phyloP scores from a whole-genome alignment of 75 land plant species.

The Ceratopteris richardii region DNA sequence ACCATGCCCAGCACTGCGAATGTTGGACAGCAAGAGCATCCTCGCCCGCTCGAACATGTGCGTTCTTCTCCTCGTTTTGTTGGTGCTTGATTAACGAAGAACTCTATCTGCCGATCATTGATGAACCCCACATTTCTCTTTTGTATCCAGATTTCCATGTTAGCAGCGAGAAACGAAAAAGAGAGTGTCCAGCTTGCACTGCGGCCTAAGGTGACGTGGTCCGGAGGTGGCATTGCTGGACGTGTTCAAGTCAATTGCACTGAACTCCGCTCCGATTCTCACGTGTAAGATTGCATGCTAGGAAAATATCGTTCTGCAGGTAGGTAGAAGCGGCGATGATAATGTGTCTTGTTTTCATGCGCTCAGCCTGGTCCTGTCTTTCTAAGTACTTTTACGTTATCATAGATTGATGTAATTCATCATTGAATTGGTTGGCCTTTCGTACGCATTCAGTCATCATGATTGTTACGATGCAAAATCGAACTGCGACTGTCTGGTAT shows the following conservation, averaged over 20 bases:
- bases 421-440: too few species aligned
- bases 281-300: constrained; percentile 38
- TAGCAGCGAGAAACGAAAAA: constrained; percentile 93
- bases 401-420: too few species aligned
- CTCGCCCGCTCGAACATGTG: constrained; percentile 78
- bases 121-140: neutral
- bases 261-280: constrained; percentile 72
- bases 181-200: constrained; percentile 93
- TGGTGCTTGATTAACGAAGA: neutral
- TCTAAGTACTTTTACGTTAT: too few species aligned
- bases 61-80: constrained; percentile 3
- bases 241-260: constrained; percentile 65
- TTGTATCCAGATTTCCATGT: constrained; percentile 49
- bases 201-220: constrained; percentile 95
- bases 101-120: neutral
- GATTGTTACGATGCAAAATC: too few species aligned
- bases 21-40: constrained; percentile 86
- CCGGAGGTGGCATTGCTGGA: constrained; percentile 57
- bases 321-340: too few species aligned
- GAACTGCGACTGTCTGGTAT: too few species aligned
- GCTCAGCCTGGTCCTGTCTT: too few species aligned
- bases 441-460: too few species aligned
- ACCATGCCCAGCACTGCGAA: constrained; percentile 91
- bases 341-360: too few species aligned
- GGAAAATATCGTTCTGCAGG: too few species aligned